Base-by-base conservation (phyloP, 345 rosid species). In the Eucalyptus decipiens region DNA sequence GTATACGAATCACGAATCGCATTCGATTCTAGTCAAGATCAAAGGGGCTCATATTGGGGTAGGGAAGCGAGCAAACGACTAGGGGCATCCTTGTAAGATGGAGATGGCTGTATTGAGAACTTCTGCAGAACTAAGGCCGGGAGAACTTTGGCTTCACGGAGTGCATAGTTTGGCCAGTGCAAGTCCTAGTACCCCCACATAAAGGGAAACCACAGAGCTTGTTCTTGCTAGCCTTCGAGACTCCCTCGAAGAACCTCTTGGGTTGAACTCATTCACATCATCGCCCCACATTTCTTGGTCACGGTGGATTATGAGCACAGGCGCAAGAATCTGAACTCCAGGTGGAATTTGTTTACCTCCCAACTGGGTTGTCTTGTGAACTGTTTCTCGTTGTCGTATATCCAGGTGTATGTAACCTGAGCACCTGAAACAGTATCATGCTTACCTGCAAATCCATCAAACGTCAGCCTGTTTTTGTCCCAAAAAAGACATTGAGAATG, bases 71-170 rank as follows among this genome's bases (percentile, higher is more conserved):
- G 11, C 23, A 11, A 7, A 13, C 3, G 4, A 8, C 1, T 6
- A 6, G 92, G 92, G 81, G 91, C 86, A 88, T 91, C 90, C 51
- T 86, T 80, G 67, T 91, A 86, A 7, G 92, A 60, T 17, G 92
- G 90, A 50, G 93, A 92, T 16, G 89, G 81, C 88, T 92, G 90
- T 26, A 90, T 89, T 28, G 86, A 85, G 49, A 92, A 90, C 11
- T 18, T 80, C 21, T 67, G 88, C 15, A 92, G 58, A 43, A 90
- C 86, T 88, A 90, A 83, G 28, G 90, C 88, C 32, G 90, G 14
- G 16, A 90, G 88, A 86, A 89, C 51, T 89, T 90, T 91, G 4
- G 89, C 90, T 69, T 92, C 91, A 8, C 48, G 15, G 21, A 91
- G 17, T 8, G 93, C 91, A 26, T 89, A 91, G 37, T 92, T 92